Conservation (phyloP, 805 yeast species). For the Alloascoidea hylecoeti region DNA sequence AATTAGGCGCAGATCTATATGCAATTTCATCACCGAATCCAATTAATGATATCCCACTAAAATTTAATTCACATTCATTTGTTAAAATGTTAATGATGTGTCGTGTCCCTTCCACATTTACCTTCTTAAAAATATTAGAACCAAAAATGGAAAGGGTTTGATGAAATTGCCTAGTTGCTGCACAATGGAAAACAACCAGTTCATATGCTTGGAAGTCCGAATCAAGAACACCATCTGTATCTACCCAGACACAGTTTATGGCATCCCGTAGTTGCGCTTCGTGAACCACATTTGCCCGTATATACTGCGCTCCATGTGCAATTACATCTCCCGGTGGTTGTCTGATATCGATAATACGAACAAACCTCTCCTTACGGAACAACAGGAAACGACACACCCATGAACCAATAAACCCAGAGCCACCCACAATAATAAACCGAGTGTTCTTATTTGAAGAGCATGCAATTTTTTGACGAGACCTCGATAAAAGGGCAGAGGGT, state of each 20-base stretch:
- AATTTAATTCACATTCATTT: background rate
- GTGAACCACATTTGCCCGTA: conserved; percentile 7
- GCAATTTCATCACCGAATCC: background rate
- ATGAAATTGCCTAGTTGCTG: conserved; percentile 9
- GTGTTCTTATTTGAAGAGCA: conserved; percentile 2
- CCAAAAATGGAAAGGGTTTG: conserved; percentile 20
- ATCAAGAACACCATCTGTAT: conserved; percentile 3
- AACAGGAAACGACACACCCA: conserved; percentile 16
- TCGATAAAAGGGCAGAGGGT: background rate
- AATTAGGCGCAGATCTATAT: background rate
- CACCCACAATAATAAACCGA: conserved; percentile 14
- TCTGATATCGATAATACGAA: conserved; percentile 10
- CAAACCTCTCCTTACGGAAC: conserved; percentile 11
- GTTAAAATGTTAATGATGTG: background rate
- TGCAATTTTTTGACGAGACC: background rate
- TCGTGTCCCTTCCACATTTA: background rate
- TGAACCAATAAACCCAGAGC: conserved; percentile 16
- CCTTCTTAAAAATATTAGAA: conserved; percentile 8
- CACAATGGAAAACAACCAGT: conserved; percentile 11
- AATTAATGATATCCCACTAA: background rate
- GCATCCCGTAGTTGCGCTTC: conserved; percentile 6
- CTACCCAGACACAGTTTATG: background rate
- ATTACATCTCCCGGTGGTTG: conserved; percentile 13
- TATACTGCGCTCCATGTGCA: conserved; percentile 11
- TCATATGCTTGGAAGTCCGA: conserved; percentile 4